Evolutionary conservation across 1,284 basidiomycete species (phyloP).

Genomic region (Trichosporon inkin): DNA sequence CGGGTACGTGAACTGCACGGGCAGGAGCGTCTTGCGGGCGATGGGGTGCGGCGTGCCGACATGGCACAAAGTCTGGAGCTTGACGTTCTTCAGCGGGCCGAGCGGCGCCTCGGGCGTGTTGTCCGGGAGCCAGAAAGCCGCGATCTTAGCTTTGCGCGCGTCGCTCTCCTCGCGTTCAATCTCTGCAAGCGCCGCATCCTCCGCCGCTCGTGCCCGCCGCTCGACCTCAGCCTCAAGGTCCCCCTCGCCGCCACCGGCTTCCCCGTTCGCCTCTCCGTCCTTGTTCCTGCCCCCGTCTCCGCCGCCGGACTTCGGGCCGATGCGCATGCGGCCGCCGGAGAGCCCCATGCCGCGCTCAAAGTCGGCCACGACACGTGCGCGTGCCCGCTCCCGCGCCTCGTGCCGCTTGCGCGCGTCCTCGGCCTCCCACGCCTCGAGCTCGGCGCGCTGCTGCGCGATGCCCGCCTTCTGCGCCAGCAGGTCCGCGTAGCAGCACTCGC

Average conservation of each 20-base stretch:
- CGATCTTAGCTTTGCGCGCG: slow-evolving; percentile 74
- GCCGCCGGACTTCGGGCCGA: not conserved
- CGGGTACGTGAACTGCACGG: slow-evolving; percentile 68
- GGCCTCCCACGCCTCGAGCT: slow-evolving; percentile 65
- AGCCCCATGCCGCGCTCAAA: slow-evolving; percentile 73
- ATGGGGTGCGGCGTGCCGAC: slow-evolving; percentile 59
- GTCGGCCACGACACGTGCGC: slow-evolving; percentile 75
- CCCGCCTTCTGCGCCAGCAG: slow-evolving; percentile 70
- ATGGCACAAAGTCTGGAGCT: slow-evolving; percentile 78
- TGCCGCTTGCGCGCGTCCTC: slow-evolving; percentile 70
- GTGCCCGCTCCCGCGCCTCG: slow-evolving; percentile 63
- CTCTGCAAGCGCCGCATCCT: slow-evolving; percentile 71
- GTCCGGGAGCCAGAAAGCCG: slow-evolving; percentile 90
- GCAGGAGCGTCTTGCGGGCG: slow-evolving; percentile 69
- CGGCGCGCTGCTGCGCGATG: slow-evolving; percentile 76
- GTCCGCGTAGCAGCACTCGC: slow-evolving; percentile 63
- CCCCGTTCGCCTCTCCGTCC: not conserved
- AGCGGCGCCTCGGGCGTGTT: slow-evolving; percentile 69
- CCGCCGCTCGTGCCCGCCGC: slow-evolving; percentile 67
- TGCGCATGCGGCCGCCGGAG: slow-evolving; percentile 27
- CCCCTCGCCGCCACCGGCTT: not conserved
- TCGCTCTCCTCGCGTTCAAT: slow-evolving; percentile 79
- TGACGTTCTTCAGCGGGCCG: slow-evolving; percentile 67
- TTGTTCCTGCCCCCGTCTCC: not conserved
- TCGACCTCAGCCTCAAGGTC: slow-evolving; percentile 71